Evolutionary conservation across 2,329 filamentous ascomycete species (phyloP).

Genomic region (Talaromyces sp.): DNA sequence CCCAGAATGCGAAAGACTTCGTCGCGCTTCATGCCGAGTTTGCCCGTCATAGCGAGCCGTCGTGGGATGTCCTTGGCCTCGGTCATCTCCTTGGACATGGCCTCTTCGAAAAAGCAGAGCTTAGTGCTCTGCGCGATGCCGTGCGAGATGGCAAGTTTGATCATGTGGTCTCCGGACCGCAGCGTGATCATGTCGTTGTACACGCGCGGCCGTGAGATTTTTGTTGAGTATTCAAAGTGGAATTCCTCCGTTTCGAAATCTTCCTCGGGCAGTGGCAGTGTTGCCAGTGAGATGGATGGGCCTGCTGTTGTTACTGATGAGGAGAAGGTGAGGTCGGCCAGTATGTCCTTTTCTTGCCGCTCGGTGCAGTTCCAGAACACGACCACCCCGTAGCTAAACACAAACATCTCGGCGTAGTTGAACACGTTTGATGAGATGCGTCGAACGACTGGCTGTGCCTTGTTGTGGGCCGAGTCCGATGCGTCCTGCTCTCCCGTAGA

Average conservation of each 20-base stretch:
- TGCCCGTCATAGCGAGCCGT: slow-evolving; percentile 78
- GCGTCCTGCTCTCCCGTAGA: slow-evolving; percentile 37
- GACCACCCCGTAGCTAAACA: slow-evolving; percentile 94
- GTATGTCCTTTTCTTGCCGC: slow-evolving; percentile 89
- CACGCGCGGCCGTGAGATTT: slow-evolving; percentile 80
- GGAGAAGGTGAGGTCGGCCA: slow-evolving; percentile 90
- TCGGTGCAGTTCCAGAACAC: slow-evolving; percentile 99
- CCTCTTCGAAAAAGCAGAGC: slow-evolving; percentile 90
- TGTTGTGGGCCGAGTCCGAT: background rate
- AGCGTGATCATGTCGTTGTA: slow-evolving; percentile 99
- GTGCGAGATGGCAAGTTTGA: slow-evolving; percentile 95
- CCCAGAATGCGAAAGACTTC: slow-evolving; percentile 93
- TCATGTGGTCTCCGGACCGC: slow-evolving; percentile 94
- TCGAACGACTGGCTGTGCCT: slow-evolving; percentile 22
- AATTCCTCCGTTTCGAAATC: slow-evolving; percentile 98
- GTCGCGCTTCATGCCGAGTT: slow-evolving; percentile 82
- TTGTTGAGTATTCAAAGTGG: slow-evolving; percentile 91
- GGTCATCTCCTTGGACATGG: slow-evolving; percentile 90
- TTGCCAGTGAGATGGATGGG: slow-evolving; percentile 59
- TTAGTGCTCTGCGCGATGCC: slow-evolving; percentile 97
- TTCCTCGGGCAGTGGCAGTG: slow-evolving; percentile 73
- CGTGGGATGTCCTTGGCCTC: slow-evolving; percentile 91
- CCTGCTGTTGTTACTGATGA: slow-evolving; percentile 33
- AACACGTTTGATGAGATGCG: slow-evolving; percentile 66
- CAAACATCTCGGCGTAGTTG: slow-evolving; percentile 88